Percentiles rank a stretch among this genome's conserved stretches.
These are phyloP conservation scores for Fusarium bulbicola DNA, from an alignment of 2,329 filamentous ascomycete species.

Conservation along the genomic window DNA sequence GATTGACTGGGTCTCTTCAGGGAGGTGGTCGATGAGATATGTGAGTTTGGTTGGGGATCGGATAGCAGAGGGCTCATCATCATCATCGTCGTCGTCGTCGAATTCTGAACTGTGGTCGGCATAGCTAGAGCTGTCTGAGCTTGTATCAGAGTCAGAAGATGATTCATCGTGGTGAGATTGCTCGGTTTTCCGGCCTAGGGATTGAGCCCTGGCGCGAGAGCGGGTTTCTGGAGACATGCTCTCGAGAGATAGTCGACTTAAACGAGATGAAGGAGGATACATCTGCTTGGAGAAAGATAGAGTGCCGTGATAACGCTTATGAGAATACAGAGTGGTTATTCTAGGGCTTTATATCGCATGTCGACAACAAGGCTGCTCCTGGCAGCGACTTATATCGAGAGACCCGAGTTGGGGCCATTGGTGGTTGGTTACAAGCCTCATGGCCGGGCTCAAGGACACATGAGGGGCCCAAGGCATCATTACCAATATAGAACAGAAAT, in stretches of 20 bases:
- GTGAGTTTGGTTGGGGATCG: constrained; percentile 52
- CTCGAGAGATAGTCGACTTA: constrained; percentile 44
- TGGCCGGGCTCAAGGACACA: constrained; percentile 19
- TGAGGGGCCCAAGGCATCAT: constrained; percentile 31
- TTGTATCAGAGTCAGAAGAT: constrained; percentile 41
- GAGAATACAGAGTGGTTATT: neutral
- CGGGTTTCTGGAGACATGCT: constrained; percentile 43
- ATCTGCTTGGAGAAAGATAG: constrained; percentile 25
- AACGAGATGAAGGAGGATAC: constrained; percentile 39
- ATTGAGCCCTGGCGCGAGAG: constrained; percentile 21
- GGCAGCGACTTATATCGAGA: neutral
- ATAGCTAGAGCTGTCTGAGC: constrained; percentile 26
- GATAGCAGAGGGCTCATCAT: constrained; percentile 44
- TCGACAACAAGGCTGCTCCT: constrained; percentile 2
- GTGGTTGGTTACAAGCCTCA: constrained; percentile 35
- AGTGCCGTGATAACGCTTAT: neutral
- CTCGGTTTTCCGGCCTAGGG: constrained; percentile 4
- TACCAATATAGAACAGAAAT: neutral
- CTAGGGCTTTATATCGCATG: constrained; percentile 34
- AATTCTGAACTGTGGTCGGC: constrained; percentile 45
- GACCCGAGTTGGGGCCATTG: constrained; percentile 30
- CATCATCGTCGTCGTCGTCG: constrained; percentile 41
- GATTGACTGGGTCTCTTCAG: constrained; percentile 47
- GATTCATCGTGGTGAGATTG: constrained; percentile 36
- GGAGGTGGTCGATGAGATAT: constrained; percentile 53